Conservation (phyloP, 176 grass and related monocot genomes). For the Carex myosuroides region DNA sequence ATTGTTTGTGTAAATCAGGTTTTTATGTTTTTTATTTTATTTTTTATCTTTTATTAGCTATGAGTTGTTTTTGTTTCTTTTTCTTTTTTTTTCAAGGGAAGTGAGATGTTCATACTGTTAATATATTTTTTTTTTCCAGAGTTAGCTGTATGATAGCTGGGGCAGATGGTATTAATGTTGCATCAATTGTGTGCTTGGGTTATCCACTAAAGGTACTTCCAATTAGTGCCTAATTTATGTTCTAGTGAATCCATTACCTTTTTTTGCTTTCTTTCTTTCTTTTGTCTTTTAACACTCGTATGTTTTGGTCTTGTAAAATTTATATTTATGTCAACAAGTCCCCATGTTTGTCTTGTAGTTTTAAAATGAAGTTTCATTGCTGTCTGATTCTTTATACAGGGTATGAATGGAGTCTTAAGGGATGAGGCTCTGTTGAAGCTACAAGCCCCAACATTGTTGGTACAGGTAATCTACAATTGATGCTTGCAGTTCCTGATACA, state of each 20-base stretch:
- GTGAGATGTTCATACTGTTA: not conserved
- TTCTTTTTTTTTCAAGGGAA: not conserved
- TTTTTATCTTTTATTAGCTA: not conserved
- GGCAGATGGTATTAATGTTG: conserved; percentile 40
- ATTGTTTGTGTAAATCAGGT: not conserved
- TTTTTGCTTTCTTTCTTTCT: not conserved
- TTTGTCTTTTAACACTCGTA: not conserved
- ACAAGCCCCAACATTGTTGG: conserved; percentile 62
- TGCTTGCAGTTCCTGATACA: not conserved
- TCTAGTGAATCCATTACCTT: not conserved
- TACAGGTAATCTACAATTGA: conserved; percentile 49
- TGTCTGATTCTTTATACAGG: conserved; percentile 34
- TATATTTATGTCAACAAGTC: not conserved
- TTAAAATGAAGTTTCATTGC: not conserved
- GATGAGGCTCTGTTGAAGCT: conserved; percentile 62
- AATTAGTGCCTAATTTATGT: not conserved
- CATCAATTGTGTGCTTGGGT: conserved; percentile 67
- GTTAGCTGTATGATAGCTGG: conserved; percentile 81
- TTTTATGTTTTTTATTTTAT: not conserved
- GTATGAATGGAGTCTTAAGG: conserved; percentile 47
- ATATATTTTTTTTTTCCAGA: conserved; percentile 29
- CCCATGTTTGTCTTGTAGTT: not conserved
- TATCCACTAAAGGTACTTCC: conserved; percentile 73
- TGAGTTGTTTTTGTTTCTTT: not conserved
- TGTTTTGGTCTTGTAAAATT: not conserved